Evolutionary conservation across 352 stramenopile species (phyloP).

Genomic region (Globisporangium alternatum): DNA sequence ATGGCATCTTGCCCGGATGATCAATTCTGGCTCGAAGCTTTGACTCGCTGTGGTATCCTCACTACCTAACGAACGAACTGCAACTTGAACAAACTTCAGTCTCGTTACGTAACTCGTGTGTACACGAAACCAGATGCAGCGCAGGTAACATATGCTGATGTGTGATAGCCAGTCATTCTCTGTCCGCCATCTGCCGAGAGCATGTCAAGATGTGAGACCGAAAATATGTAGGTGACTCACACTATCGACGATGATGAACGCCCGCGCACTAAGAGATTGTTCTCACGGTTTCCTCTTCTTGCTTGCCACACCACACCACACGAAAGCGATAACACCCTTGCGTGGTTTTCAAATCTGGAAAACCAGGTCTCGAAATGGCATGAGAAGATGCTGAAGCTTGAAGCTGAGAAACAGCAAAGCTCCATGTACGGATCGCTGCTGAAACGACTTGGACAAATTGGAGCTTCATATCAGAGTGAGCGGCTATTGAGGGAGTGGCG

Average conservation of each 20-base stretch:
- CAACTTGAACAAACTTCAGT: neutral
- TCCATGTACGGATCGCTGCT: neutral
- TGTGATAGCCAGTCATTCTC: constrained; percentile 4
- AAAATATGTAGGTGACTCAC: neutral
- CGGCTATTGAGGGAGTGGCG: no score
- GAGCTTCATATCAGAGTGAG: no score
- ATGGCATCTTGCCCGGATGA: constrained; percentile 13
- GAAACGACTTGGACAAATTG: no score
- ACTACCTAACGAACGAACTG: neutral
- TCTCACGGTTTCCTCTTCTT: neutral
- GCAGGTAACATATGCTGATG: neutral
- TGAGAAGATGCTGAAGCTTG: neutral
- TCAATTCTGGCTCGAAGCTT: neutral
- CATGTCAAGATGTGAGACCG: constrained; percentile 5
- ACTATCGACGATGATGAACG: neutral
- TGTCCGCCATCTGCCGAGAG: neutral
- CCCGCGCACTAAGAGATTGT: neutral
- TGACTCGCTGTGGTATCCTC: no score
- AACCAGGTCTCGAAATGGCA: neutral
- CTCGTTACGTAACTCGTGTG: constrained; percentile 2
- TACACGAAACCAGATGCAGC: constrained; percentile 1
- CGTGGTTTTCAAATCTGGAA: constrained; percentile 1
- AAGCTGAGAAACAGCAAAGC: neutral
- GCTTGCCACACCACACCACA: neutral
- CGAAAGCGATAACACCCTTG: neutral